A percentile compares a stretch with the other conserved stretches of the same genome.
Conservation (phyloP, 345 rosid species). For the Salix arbutifolia region DNA sequence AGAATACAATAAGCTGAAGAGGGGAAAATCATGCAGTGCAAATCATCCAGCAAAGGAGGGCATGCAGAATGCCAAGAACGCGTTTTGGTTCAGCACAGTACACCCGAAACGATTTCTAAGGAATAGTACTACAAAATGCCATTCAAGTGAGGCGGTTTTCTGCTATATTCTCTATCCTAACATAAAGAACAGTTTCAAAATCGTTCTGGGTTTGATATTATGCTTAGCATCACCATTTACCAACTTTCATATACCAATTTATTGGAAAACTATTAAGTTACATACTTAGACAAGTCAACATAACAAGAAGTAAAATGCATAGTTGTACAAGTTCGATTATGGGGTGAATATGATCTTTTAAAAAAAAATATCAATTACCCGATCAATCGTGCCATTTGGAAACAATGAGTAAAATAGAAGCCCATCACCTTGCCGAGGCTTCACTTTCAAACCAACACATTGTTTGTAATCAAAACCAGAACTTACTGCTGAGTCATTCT, state of each 20-base stretch:
- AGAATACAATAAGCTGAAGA: background rate
- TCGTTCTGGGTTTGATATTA: background rate
- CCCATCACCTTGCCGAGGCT: conserved; percentile 73
- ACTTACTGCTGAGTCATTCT: conserved; percentile 43
- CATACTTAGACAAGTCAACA: background rate
- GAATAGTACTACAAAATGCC: background rate
- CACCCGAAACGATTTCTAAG: background rate
- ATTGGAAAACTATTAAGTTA: background rate
- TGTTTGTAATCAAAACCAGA: conserved; percentile 52
- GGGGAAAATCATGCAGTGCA: background rate
- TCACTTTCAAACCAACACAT: conserved; percentile 69
- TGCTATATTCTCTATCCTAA: background rate
- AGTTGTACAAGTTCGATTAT: background rate
- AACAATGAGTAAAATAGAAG: conserved; percentile 59
- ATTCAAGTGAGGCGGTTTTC: background rate
- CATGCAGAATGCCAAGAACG: background rate
- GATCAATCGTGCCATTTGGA: conserved; percentile 69
- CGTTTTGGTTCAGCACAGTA: background rate
- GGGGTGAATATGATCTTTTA: background rate
- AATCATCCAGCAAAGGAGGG: background rate
- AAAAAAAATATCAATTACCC: conserved; percentile 29
- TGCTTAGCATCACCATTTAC: background rate
- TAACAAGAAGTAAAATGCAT: background rate
- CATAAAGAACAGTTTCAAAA: background rate
- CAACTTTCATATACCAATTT: background rate